These are phyloP conservation scores for Taphrina betulina DNA, from an alignment of 1,139 yeast species.

Conservation along the genomic window DNA sequence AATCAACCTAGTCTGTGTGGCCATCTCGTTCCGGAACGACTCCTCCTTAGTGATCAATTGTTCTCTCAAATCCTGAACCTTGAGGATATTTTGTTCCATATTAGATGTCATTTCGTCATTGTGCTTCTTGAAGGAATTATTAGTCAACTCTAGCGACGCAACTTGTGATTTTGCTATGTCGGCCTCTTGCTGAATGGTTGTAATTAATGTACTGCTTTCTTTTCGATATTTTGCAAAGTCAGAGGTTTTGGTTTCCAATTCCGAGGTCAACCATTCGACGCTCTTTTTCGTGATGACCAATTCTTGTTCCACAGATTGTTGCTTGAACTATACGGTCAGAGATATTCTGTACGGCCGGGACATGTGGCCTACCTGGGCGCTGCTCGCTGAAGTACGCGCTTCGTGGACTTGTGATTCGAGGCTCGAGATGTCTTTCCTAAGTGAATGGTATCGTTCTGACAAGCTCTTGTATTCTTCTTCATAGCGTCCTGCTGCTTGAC, in stretches of 20 bases:
- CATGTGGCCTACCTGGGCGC: conserved; percentile 45
- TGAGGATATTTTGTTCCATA: conserved; percentile 47
- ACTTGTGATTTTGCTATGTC: conserved; percentile 42
- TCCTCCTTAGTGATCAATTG: conserved; percentile 52
- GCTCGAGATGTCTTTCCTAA: conserved; percentile 48
- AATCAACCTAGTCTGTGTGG: conserved; percentile 62
- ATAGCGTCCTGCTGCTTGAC: conserved; percentile 52
- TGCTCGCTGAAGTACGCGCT: conserved; percentile 44
- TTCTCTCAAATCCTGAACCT: conserved; percentile 53
- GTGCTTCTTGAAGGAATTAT: conserved; percentile 43
- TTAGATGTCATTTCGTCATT: conserved; percentile 46
- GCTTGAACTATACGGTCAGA: conserved; percentile 37
- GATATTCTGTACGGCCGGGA: background rate
- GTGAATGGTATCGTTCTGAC: conserved; percentile 51
- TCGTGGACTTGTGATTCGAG: conserved; percentile 47
- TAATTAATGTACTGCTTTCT: conserved; percentile 43
- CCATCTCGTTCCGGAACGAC: conserved; percentile 61
- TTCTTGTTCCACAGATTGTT: conserved; percentile 48
- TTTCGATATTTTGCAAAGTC: conserved; percentile 47
- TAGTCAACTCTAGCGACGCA: conserved; percentile 36
- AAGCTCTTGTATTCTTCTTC: conserved; percentile 56
- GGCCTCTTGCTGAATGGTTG: conserved; percentile 45
- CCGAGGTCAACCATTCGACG: conserved; percentile 47
- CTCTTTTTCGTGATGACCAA: conserved; percentile 45
- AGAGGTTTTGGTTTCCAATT: conserved; percentile 44